Percentiles rank a stretch among this genome's conserved stretches.
These are phyloP conservation scores for Arachis stenosperma DNA, from an alignment of 306 rosid species.

Conservation along the genomic window DNA sequence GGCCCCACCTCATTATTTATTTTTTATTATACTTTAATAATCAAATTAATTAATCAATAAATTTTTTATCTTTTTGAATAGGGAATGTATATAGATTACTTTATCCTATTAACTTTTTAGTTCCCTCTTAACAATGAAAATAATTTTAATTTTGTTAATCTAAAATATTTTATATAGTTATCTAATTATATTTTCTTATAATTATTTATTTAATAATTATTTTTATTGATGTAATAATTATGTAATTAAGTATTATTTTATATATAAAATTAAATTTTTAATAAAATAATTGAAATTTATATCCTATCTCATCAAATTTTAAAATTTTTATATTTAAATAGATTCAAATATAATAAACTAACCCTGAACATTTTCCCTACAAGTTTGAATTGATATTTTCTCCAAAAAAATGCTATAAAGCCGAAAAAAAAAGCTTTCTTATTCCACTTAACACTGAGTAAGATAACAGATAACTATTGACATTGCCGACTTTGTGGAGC, in stretches of 20 bases:
- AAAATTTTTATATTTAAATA: too few relatives aligned
- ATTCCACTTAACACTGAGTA: slow-evolving; percentile 33
- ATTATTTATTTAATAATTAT: too few relatives aligned
- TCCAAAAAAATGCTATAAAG: background rate
- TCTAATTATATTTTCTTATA: too few relatives aligned
- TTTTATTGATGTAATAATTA: too few relatives aligned
- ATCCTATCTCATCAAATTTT: too few relatives aligned
- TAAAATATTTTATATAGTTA: too few relatives aligned
- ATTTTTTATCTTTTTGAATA: background rate
- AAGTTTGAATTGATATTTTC: background rate
- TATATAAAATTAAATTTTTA: too few relatives aligned
- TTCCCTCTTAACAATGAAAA: too few relatives aligned
- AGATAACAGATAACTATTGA: background rate
- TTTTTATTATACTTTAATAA: background rate
- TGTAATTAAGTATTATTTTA: too few relatives aligned
- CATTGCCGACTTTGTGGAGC: slow-evolving; percentile 47
- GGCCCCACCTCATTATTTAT: slow-evolving; percentile 20
- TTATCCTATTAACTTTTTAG: background rate
- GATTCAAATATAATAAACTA: background rate
- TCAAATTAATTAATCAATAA: background rate
- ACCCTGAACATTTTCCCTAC: background rate
- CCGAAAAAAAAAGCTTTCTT: slow-evolving; percentile 12
- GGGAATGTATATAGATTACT: background rate
- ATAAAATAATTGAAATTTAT: too few relatives aligned
- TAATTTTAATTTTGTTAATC: too few relatives aligned